Percentiles rank a stretch among this genome's conserved stretches.
Evolutionary conservation across 768 basidiomycete genomes (phyloP).

Genomic region (Serendipita indica): DNA sequence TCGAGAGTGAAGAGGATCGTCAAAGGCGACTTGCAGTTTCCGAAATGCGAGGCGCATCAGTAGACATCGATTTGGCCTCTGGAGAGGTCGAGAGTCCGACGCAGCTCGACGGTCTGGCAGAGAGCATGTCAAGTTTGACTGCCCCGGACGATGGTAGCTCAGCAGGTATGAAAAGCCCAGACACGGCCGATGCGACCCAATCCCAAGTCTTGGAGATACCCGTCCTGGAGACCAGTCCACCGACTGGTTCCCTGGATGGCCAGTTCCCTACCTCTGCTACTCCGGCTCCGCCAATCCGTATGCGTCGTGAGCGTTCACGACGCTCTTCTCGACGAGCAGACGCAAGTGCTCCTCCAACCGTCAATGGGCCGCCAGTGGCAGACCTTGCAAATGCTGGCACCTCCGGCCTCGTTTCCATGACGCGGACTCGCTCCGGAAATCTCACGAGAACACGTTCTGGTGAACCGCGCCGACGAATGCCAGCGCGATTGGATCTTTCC

Average conservation of each 20-base stretch:
- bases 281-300: slow-evolving; percentile 5
- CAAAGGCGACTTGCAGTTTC: neutral
- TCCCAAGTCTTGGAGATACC: neutral
- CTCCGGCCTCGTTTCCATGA: neutral
- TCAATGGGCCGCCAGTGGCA: neutral
- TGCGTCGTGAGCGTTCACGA: slow-evolving; percentile 1
- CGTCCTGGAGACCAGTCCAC: slow-evolving; percentile 3
- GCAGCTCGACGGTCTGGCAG: neutral
- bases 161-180: neutral
- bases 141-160: neutral
- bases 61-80: neutral
- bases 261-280: neutral
- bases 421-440: neutral
- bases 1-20: neutral
- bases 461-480: neutral
- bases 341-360: neutral
- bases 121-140: neutral
- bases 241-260: slow-evolving; percentile 1
- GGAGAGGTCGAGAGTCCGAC: neutral
- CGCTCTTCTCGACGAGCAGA: slow-evolving; percentile 7
- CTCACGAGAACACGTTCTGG: neutral
- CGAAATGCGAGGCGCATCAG: too few species aligned
- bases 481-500: neutral
- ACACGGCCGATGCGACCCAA: neutral
- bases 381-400: neutral